phyloP scores from a whole-genome alignment of 2,329 filamentous ascomycete genomes.

The Exophiala spinifera region DNA sequence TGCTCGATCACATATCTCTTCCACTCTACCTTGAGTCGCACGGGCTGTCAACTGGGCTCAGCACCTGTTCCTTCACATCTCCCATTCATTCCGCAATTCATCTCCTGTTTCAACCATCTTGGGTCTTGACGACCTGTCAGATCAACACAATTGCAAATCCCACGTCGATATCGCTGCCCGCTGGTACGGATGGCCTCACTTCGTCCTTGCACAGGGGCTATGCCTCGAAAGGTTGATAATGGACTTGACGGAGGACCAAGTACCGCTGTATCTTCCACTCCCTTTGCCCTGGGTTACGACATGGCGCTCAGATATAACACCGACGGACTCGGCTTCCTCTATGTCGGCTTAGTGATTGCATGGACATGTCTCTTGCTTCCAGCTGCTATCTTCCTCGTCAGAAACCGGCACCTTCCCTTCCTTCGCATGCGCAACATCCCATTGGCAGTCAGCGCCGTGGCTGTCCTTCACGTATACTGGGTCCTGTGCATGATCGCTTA shows the following conservation, averaged over 20 bases:
- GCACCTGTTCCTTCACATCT: constrained; percentile 20
- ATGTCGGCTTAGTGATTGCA: constrained; percentile 27
- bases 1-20: constrained; percentile 4
- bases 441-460: constrained; percentile 37
- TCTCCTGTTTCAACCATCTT: constrained; percentile 14
- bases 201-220: constrained; percentile 9
- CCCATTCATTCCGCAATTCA: constrained; percentile 17
- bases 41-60: constrained; percentile 9
- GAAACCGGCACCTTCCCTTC: constrained; percentile 35
- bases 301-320: constrained; percentile 27
- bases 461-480: constrained; percentile 40
- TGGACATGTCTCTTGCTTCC: constrained; percentile 36
- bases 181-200: constrained; percentile 24
- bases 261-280: not conserved
- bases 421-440: constrained; percentile 40
- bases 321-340: constrained; percentile 28
- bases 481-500: constrained; percentile 36
- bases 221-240: constrained; percentile 18
- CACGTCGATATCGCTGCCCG: constrained; percentile 14
- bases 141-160: constrained; percentile 15
- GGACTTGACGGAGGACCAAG: constrained; percentile 1
- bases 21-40: constrained; percentile 4
- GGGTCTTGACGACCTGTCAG: constrained; percentile 12
- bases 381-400: constrained; percentile 36
- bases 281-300: constrained; percentile 23